Evolutionary conservation across 108 stramenopile species (phyloP).

Genomic region (Fistulifera pelliculosa): DNA sequence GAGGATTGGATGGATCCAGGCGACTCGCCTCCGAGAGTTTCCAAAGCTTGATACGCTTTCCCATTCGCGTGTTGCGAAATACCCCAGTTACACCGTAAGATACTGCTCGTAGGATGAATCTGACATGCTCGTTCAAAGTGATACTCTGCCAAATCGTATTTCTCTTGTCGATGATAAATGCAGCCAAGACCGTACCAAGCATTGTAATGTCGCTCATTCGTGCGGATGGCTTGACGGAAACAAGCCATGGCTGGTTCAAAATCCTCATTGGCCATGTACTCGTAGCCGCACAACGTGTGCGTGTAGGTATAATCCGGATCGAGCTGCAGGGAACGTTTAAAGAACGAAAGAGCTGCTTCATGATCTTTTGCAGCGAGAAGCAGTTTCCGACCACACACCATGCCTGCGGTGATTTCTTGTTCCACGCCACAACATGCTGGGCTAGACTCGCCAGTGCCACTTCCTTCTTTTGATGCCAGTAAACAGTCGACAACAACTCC

Average conservation of each 20-base stretch:
- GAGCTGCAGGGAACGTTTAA: constrained; percentile 84
- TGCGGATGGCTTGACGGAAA: constrained; percentile 85
- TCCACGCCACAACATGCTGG: constrained; percentile 79
- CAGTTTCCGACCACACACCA: constrained; percentile 98
- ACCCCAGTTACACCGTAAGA: constrained; percentile 89
- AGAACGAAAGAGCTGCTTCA: constrained; percentile 90
- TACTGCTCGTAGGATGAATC: constrained; percentile 86
- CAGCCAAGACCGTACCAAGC: constrained; percentile 96
- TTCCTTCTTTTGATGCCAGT: constrained; percentile 95
- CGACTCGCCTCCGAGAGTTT: constrained; percentile 82
- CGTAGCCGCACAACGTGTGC: constrained; percentile 94
- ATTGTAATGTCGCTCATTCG: constrained; percentile 83
- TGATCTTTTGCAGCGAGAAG: constrained; percentile 97
- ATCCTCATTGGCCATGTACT: constrained; percentile 95
- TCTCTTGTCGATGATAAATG: constrained; percentile 95
- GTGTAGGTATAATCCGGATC: constrained; percentile 90
- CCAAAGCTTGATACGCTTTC: constrained; percentile 78
- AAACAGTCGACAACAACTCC: constrained; percentile 84
- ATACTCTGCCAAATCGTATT: constrained; percentile 92
- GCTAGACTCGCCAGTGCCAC: constrained; percentile 92
- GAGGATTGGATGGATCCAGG: constrained; percentile 86
- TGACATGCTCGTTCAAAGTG: constrained; percentile 85
- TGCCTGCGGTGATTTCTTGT: constrained; percentile 79
- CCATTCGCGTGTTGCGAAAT: constrained; percentile 91
- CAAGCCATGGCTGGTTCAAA: constrained; percentile 92